phyloP scores from a whole-genome alignment of 345 rosid genomes.

The Citrus unshiu region DNA sequence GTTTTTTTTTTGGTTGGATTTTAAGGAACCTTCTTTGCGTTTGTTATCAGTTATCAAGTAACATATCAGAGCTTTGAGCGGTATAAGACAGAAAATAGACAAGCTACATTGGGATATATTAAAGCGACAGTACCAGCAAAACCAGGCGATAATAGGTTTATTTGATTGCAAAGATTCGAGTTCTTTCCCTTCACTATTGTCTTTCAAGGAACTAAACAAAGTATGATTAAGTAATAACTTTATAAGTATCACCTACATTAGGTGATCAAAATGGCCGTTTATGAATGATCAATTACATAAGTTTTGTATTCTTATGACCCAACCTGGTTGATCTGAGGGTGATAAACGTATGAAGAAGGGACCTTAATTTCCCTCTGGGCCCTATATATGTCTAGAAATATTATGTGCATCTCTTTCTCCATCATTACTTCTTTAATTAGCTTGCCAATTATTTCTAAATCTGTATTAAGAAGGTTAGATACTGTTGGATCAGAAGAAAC shows the following conservation, averaged over 20 bases:
- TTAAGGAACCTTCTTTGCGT: conserved; percentile 32
- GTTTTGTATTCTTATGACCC: background rate
- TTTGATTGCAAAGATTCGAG: conserved; percentile 8
- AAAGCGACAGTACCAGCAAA: conserved; percentile 2
- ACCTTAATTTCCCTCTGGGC: background rate
- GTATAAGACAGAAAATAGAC: background rate
- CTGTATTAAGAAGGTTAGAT: too few species aligned
- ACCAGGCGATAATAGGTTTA: background rate
- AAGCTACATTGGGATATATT: background rate
- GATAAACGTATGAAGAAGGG: background rate
- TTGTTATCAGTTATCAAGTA: conserved; percentile 23
- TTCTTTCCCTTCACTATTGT: background rate
- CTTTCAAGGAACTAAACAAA: background rate
- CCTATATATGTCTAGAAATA: background rate
- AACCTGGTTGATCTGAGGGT: background rate
- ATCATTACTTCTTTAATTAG: background rate
- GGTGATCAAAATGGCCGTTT: background rate
- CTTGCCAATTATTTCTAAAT: background rate
- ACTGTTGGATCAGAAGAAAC: too few species aligned
- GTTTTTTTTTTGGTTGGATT: conserved; percentile 15
- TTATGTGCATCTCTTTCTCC: background rate
- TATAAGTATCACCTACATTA: background rate
- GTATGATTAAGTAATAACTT: background rate
- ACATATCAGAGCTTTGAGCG: background rate
- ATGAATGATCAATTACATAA: background rate